Conservation (phyloP, 768 basidiomycete genomes). For the Kwoniella dejecticola region DNA sequence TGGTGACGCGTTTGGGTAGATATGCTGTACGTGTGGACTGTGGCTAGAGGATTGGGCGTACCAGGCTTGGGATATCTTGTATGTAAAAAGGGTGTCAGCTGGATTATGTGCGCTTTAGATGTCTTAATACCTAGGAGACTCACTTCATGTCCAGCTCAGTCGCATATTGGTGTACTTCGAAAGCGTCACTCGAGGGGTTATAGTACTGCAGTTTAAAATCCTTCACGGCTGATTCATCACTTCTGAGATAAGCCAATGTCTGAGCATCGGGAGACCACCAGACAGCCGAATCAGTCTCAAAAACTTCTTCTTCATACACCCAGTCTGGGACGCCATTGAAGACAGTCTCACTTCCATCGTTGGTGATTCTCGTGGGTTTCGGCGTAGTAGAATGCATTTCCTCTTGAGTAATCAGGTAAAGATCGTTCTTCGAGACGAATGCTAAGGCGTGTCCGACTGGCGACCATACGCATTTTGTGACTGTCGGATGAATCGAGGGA, state of each 20-base stretch:
- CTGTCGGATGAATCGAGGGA: conserved; percentile 69
- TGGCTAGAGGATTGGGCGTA: conserved; percentile 73
- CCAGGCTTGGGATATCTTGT: conserved; percentile 58
- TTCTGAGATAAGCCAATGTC: conserved; percentile 75
- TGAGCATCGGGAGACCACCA: conserved; percentile 87
- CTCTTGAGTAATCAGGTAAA: conserved; percentile 70
- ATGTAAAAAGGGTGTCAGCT: conserved; percentile 11
- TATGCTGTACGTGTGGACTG: conserved; percentile 72
- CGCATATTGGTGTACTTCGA: conserved; percentile 74
- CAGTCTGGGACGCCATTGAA: conserved; percentile 97
- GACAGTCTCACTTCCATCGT: conserved; percentile 74
- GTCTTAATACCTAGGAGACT: conserved; percentile 17
- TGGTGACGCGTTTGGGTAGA: conserved; percentile 29
- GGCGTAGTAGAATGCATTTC: conserved; percentile 25
- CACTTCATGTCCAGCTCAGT: conserved; percentile 56
- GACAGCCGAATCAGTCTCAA: conserved; percentile 69
- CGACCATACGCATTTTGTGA: conserved; percentile 82
- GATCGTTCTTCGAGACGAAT: conserved; percentile 80
- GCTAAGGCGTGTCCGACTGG: conserved; percentile 80
- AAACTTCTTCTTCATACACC: conserved; percentile 68
- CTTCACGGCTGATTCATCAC: conserved; percentile 85
- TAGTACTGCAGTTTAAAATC: conserved; percentile 88
- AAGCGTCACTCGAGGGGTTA: conserved; percentile 74
- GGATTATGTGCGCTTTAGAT: not conserved
- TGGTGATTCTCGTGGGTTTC: conserved; percentile 69